Percentiles rank a stretch among this genome's conserved stretches.
These are phyloP conservation scores for Salix viminalis DNA, from an alignment of 345 rosid species.

Conservation along the genomic window DNA sequence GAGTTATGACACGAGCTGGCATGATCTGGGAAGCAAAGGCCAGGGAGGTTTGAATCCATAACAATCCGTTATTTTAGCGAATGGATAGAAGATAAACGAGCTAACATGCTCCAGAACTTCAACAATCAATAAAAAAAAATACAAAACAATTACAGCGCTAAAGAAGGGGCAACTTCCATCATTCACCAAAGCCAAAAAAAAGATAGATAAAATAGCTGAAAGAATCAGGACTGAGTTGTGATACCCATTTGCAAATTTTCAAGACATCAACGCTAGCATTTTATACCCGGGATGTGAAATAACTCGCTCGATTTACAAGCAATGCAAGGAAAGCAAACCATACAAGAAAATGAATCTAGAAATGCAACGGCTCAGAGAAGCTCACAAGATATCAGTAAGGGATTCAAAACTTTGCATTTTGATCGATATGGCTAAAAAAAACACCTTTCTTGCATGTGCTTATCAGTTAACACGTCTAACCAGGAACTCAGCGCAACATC, in stretches of 20 bases:
- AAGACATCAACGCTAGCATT: background rate
- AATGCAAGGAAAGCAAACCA: slow-evolving; percentile 13
- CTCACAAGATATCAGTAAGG: slow-evolving; percentile 2
- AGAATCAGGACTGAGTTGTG: background rate
- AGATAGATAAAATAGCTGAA: background rate
- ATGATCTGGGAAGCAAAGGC: background rate
- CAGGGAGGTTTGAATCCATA: background rate
- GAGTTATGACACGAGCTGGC: background rate
- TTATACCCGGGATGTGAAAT: background rate
- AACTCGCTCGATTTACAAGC: background rate
- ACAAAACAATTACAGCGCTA: background rate
- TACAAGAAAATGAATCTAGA: slow-evolving; percentile 3
- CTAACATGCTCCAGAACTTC: background rate
- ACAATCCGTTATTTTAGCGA: background rate
- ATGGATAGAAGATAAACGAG: background rate
- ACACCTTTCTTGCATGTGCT: slow-evolving; percentile 10
- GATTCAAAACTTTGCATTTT: slow-evolving; percentile 2
- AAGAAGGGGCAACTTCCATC: background rate
- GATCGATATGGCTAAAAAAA: slow-evolving; percentile 5
- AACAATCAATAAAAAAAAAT: background rate
- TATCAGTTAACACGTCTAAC: slow-evolving; percentile 1
- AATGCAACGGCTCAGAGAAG: slow-evolving; percentile 9
- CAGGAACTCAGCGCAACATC: slow-evolving; percentile 4
- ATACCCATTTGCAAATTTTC: background rate
- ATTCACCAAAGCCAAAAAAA: no score